These are phyloP conservation scores for Solanum chiquidenum DNA, from an alignment of 257 asterid genomes.

Conservation along the genomic window DNA sequence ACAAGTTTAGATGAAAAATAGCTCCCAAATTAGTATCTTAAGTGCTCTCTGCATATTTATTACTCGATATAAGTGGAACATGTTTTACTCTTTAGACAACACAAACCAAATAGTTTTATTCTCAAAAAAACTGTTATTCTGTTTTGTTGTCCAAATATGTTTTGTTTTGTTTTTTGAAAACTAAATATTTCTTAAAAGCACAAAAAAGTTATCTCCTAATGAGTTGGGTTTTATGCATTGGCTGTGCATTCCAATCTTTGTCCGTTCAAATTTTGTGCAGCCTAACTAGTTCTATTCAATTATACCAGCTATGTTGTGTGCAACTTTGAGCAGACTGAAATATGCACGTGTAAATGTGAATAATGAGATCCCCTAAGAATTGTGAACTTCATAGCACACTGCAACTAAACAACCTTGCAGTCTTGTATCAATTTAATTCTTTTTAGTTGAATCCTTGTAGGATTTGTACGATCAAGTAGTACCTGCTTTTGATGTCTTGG, in stretches of 20 bases:
- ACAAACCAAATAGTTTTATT: background rate
- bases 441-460: conserved; percentile 19
- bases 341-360: background rate
- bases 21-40: background rate
- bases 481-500: conserved; percentile 85
- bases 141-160: background rate
- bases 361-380: background rate
- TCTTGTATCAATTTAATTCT: background rate
- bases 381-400: background rate
- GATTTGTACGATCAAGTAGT: conserved; percentile 52
- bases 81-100: background rate
- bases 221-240: background rate
- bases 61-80: background rate
- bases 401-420: background rate
- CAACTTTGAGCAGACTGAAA: background rate
- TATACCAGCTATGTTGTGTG: background rate
- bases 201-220: background rate
- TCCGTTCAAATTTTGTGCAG: background rate
- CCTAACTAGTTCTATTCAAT: background rate
- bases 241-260: background rate
- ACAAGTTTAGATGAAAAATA: background rate
- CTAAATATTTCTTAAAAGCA: background rate
- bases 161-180: background rate
- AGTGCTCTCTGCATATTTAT: background rate
- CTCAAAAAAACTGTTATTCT: background rate